phyloP scores from a whole-genome alignment of 305 asterid genomes.

The Fraxinus velutina region DNA sequence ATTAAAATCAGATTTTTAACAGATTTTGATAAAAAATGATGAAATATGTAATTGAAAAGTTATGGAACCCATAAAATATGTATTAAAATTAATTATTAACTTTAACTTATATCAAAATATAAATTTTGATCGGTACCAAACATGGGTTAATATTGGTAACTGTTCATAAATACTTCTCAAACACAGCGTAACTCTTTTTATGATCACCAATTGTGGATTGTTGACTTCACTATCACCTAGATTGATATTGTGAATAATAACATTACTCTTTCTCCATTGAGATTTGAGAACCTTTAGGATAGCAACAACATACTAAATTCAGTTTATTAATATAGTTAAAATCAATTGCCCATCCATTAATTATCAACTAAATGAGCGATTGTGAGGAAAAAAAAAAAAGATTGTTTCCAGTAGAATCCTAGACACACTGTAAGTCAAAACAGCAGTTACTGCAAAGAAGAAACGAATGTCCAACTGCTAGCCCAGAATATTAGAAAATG shows the following conservation, averaged over 20 bases:
- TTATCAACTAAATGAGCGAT: not conserved
- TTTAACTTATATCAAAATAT: too few species aligned
- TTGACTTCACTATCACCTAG: not conserved
- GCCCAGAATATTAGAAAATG: not conserved
- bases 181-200: not conserved
- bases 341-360: not conserved
- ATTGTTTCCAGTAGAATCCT: not conserved
- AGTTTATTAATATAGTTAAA: too few species aligned
- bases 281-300: not conserved
- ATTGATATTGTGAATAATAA: too few species aligned
- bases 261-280: not conserved
- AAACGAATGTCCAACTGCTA: constrained; percentile 5
- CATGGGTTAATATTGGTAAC: too few species aligned
- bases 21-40: too few species aligned
- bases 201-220: not conserved
- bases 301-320: not conserved
- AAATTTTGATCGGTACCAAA: too few species aligned
- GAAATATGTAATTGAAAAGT: too few species aligned
- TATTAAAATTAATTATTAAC: too few species aligned
- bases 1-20: too few species aligned
- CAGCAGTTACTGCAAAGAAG: constrained; percentile 2
- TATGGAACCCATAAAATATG: too few species aligned
- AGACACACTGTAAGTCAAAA: not conserved
- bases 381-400: not conserved
- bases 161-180: not conserved